A percentile compares a stretch with the other conserved stretches of the same genome.
phyloP scores from a whole-genome alignment of 2,329 filamentous ascomycete genomes.

The Dothidotthia symphoricarpi region DNA sequence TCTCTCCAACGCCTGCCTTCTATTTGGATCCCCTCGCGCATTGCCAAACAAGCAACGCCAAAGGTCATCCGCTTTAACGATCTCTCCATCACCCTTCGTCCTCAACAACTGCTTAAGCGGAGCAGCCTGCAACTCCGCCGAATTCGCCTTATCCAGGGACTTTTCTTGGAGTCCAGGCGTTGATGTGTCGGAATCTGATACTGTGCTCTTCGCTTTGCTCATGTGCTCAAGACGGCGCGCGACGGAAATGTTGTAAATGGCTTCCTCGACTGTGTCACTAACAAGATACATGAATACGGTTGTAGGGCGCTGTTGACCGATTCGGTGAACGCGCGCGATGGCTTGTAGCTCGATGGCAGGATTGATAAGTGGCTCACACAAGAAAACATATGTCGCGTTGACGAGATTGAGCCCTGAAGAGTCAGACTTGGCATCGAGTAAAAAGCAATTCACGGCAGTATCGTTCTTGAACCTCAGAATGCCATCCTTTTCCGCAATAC shows the following conservation, averaged over 20 bases:
- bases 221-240: slow-evolving; percentile 76
- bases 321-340: slow-evolving; percentile 90
- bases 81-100: slow-evolving; percentile 70
- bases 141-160: slow-evolving; percentile 78
- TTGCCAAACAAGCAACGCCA: slow-evolving; percentile 86
- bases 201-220: slow-evolving; percentile 36
- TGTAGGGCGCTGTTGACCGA: slow-evolving; percentile 83
- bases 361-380: slow-evolving; percentile 92
- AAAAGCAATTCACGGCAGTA: slow-evolving; percentile 72
- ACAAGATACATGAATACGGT: slow-evolving; percentile 95
- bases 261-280: slow-evolving; percentile 86
- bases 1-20: slow-evolving; percentile 34
- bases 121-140: slow-evolving; percentile 74
- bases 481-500: slow-evolving; percentile 67
- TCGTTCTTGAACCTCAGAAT: slow-evolving; percentile 76
- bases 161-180: slow-evolving; percentile 53
- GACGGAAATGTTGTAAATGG: slow-evolving; percentile 85
- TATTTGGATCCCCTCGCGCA: slow-evolving; percentile 37
- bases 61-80: slow-evolving; percentile 73
- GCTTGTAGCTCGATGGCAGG: slow-evolving; percentile 92
- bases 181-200: slow-evolving; percentile 15
- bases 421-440: slow-evolving; percentile 85
- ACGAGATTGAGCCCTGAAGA: slow-evolving; percentile 87
- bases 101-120: slow-evolving; percentile 69
- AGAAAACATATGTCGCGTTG: slow-evolving; percentile 89